Evolutionary conservation across 257 asterid species (phyloP), one percentile per base, ranked within the genome.

Genomic region (Petunia secreta): DNA sequence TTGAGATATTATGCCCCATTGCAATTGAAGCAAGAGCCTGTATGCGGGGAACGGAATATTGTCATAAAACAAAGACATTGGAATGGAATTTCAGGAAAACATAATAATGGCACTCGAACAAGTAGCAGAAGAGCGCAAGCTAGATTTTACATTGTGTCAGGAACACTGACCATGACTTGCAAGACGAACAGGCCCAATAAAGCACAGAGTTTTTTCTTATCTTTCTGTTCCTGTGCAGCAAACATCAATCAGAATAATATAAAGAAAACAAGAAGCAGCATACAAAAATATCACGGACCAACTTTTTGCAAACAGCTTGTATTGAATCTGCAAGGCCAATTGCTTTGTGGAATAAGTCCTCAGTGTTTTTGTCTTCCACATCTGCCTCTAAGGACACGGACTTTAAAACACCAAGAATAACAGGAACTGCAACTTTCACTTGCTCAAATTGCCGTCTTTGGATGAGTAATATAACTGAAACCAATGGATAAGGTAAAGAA

Each of bases 1-100:
- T 79, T 63, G 86, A 83, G 64, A 77, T 57, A 75, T 85, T 85
- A 78, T 83, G 81, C 76, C 90, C 44, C 85, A 85, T 85, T 75
- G 83, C 90, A 57, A 88, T 75, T n/a, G 97, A 89, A 87, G 85
- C 91, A 86, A 92, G 90, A 62, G 94, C 96, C 98, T 95, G 89
- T 89, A 87, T 60, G 78, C 80, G 82, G 84, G 86, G 83, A 83
- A 80, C 63, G 52, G 2, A 57, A 46, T 75, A 40, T 82, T 68
- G 34, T 81, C 60, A 14, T 58, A 73, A 76, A 77, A 79, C 79
- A 80, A 59, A 52, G 50, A 79, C 68, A 63, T 55, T 25, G 80
- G 48, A 46, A 53, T 13, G 34, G 50, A 77, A 75, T 77, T 57
- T 58, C 54, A 6, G 15, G 69, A 16, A 65, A 65, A 43, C 54